phyloP scores from a whole-genome alignment of 352 stramenopile species.

The Aphanomyces euteiches region DNA sequence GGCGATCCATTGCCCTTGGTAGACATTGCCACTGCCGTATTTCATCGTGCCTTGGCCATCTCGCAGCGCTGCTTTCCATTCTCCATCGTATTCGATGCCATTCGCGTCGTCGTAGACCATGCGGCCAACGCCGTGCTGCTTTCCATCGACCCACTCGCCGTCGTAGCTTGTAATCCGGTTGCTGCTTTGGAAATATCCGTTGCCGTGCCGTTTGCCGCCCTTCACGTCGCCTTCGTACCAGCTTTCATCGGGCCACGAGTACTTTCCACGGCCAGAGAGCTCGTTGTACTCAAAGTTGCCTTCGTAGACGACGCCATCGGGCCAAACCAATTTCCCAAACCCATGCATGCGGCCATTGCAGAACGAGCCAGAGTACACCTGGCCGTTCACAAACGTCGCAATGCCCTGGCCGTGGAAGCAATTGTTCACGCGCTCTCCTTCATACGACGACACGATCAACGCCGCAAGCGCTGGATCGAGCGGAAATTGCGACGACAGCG shows the following conservation, averaged over 20 bases:
- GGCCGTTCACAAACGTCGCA: constrained; percentile 57
- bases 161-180: constrained; percentile 49
- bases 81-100: constrained; percentile 47
- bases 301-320: constrained; percentile 57
- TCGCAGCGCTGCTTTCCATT: constrained; percentile 49
- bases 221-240: constrained; percentile 72
- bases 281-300: constrained; percentile 70
- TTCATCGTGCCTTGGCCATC: constrained; percentile 60
- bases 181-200: constrained; percentile 62
- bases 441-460: constrained; percentile 48
- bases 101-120: constrained; percentile 57
- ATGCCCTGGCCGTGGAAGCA: constrained; percentile 53
- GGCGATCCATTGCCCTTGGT: constrained; percentile 59
- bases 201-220: constrained; percentile 64
- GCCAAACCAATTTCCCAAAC: constrained; percentile 59
- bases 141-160: constrained; percentile 68
- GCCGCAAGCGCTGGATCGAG: constrained; percentile 59
- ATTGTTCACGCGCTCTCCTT: constrained; percentile 39
- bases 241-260: constrained; percentile 78
- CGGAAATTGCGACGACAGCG: constrained; percentile 31
- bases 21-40: constrained; percentile 54
- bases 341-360: constrained; percentile 70
- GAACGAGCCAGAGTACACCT: constrained; percentile 67
- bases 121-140: constrained; percentile 62
- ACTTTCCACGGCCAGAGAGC: constrained; percentile 55